Conservation (phyloP, 75 land plant genomes). For the Picea sitchensis region DNA sequence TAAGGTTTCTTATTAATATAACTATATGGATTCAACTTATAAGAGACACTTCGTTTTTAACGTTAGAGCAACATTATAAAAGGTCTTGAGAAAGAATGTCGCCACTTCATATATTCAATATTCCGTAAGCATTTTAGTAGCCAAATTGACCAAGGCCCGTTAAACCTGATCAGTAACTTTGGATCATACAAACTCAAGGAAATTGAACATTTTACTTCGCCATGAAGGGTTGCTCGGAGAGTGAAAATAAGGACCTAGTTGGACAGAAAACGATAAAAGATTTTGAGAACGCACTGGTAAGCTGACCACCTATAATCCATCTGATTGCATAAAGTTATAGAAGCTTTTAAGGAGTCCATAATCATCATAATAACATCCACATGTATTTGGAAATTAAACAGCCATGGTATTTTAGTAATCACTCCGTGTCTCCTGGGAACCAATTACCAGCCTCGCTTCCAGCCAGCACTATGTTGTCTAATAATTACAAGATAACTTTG, state of each 20-base stretch:
- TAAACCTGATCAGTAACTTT: too few relatives aligned
- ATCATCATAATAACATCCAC: neutral
- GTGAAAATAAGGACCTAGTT: neutral
- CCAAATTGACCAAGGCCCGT: too few relatives aligned
- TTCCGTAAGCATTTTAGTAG: too few relatives aligned
- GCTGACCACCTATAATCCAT: neutral
- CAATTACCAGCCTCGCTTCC: neutral
- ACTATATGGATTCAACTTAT: too few relatives aligned
- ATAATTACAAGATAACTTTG: neutral
- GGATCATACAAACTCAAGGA: too few relatives aligned
- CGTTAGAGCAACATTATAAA: too few relatives aligned
- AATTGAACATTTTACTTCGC: too few relatives aligned
- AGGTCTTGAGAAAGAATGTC: too few relatives aligned
- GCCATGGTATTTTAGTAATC: neutral
- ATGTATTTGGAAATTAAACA: neutral
- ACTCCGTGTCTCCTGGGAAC: neutral
- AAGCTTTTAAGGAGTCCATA: neutral
- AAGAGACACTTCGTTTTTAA: too few relatives aligned
- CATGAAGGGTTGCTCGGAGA: neutral
- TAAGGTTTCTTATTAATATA: too few relatives aligned
- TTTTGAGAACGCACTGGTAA: neutral
- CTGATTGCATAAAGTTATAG: neutral
- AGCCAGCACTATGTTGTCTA: neutral
- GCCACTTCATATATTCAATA: too few relatives aligned
- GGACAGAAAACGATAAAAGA: neutral